Evolutionary conservation across 495 filamentous ascomycete species (phyloP).

Genomic region (Lasiosphaeria miniovina): DNA sequence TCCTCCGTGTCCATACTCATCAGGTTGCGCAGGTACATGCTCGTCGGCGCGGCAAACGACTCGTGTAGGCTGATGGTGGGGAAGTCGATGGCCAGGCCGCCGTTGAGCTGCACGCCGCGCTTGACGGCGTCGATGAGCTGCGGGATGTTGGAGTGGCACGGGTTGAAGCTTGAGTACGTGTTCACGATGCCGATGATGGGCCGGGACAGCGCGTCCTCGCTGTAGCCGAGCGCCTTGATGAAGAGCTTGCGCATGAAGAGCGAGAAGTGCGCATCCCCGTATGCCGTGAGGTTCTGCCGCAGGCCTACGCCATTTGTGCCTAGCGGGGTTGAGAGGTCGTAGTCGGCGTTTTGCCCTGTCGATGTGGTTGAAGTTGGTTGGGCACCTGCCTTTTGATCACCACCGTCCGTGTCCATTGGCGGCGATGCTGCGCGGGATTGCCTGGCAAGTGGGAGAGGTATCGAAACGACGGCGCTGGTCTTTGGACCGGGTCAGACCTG

Average conservation of each 20-base stretch:
- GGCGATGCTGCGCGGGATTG: no score
- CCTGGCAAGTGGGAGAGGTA: no score
- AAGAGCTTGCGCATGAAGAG: conserved; percentile 68
- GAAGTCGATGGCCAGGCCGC: conserved; percentile 62
- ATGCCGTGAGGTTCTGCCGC: conserved; percentile 60
- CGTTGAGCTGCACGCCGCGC: conserved; percentile 58
- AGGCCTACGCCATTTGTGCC: conserved; percentile 47
- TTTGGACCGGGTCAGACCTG: no score
- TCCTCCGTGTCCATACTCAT: conserved; percentile 75
- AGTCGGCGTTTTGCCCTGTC: conserved; percentile 37
- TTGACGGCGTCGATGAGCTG: conserved; percentile 66
- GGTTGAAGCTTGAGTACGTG: conserved; percentile 64
- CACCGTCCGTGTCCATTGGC: no score
- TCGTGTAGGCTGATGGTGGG: conserved; percentile 66
- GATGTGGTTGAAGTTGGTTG: no score
- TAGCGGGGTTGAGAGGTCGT: conserved; percentile 51
- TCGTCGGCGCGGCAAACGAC: conserved; percentile 60
- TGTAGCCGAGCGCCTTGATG: conserved; percentile 67
- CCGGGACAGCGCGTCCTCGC: conserved; percentile 61
- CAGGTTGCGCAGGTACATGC: conserved; percentile 65
- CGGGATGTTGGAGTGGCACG: conserved; percentile 64
- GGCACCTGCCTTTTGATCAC: no score
- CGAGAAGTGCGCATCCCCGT: conserved; percentile 67
- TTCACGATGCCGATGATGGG: conserved; percentile 67
- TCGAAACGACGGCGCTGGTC: no score